phyloP scores from a whole-genome alignment of 495 filamentous ascomycete species.

The Tuber aestivum region DNA sequence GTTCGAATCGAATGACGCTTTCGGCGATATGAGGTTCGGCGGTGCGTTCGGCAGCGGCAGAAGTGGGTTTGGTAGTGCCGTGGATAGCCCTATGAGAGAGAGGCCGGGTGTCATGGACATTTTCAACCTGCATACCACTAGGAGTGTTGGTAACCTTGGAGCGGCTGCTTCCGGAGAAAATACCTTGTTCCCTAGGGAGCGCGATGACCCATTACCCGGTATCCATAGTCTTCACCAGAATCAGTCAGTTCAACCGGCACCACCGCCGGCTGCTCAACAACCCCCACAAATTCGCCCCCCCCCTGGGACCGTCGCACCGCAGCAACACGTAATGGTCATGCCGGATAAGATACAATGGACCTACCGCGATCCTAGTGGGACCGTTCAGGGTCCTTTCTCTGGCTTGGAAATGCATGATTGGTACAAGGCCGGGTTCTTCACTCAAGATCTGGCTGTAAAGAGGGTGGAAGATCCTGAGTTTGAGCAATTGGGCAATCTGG shows the following conservation, averaged over 20 bases:
- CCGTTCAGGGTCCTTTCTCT: slow-evolving; percentile 87
- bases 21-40: slow-evolving; percentile 48
- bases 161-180: slow-evolving; percentile 44
- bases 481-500: slow-evolving; percentile 91
- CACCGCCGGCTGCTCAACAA: slow-evolving; percentile 26
- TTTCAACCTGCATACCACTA: slow-evolving; percentile 45
- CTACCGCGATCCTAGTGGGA: slow-evolving; percentile 88
- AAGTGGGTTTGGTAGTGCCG: slow-evolving; percentile 51
- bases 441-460: slow-evolving; percentile 85
- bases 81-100: slow-evolving; percentile 58
- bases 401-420: slow-evolving; percentile 99
- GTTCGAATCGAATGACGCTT: slow-evolving; percentile 44
- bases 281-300: slow-evolving; percentile 38
- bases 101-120: slow-evolving; percentile 55
- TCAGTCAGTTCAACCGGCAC: slow-evolving; percentile 25
- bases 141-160: slow-evolving; percentile 46
- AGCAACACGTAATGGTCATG: slow-evolving; percentile 92
- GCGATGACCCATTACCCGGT: slow-evolving; percentile 34
- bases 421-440: slow-evolving; percentile 99
- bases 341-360: slow-evolving; percentile 98
- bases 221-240: slow-evolving; percentile 33
- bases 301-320: slow-evolving; percentile 34
- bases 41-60: slow-evolving; percentile 45
- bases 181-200: slow-evolving; percentile 42
- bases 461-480: slow-evolving; percentile 89